Evolutionary conservation across 768 basidiomycete genomes (phyloP), one percentile per base, ranked within the genome.

Genomic region (Pleurotus giganteus): DNA sequence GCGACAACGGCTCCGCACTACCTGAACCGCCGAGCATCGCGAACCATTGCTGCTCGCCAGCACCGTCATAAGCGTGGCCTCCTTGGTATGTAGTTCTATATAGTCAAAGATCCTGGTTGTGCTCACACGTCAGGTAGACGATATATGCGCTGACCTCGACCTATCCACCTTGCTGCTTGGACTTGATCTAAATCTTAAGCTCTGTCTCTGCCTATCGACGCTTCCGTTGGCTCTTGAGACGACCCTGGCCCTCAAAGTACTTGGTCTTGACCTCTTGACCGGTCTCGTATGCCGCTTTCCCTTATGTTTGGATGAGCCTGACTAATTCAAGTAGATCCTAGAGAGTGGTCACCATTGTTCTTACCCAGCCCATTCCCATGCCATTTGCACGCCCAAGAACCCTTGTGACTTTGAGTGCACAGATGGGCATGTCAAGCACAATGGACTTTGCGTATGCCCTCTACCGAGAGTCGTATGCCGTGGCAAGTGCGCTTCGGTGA

Each of bases 191-290:
- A 13, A 50, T 23, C 27, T 58, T 19, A 43, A 58, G 37, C n/a
- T 58, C 12, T 58, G 57, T 46, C 57, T 58, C 24, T 58, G 57
- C 29, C 43, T 58, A 9, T 58, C 57, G 15, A 53, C 53, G 2
- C 53, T 58, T 31, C 57, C 47, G 15, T 39, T 58, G 6, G 31
- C 41, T 21, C 57, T 58, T 12, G 29, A 29, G 13, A 55, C 37
- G n/a, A 43, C 54, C 28, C 13, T 51, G 19, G 43, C 46, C 4
- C 17, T 55, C 32, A 29, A 37, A 15, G 39, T 47, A 13, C 23
- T 47, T 21, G 31, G 54, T 8, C 23, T 47, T 12, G 47, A 46
- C 19, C 12, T 58, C 15, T 15, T 58, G 46, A 19, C 27, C n/a
- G 27, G 11, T 13, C 47, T 58, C 11, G 57, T 58, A 19, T 4